phyloP scores from a whole-genome alignment of 2,329 filamentous ascomycete species.

The Rugonectria rugulosa region DNA sequence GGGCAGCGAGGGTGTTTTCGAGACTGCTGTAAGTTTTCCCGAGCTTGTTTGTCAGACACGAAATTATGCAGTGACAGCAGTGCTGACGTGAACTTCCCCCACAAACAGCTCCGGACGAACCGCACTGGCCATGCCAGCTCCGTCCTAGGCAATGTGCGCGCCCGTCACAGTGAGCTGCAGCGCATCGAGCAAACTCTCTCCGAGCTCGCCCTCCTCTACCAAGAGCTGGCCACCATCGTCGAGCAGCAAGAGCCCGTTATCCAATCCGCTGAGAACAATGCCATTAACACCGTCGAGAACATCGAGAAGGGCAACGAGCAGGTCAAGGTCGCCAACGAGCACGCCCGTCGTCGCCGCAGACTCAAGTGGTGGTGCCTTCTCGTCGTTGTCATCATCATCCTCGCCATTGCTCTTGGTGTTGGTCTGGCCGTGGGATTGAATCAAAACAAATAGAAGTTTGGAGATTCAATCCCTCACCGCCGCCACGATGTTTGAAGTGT shows the following conservation, averaged over 20 bases:
- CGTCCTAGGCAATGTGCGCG: constrained; percentile 79
- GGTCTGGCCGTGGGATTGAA: constrained; percentile 58
- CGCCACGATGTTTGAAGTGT: constrained; percentile 22
- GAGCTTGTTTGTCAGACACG: constrained; percentile 1
- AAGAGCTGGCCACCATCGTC: constrained; percentile 77
- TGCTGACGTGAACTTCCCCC: constrained; percentile 23
- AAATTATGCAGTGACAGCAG: no score
- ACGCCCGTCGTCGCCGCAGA: constrained; percentile 72
- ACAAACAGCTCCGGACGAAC: constrained; percentile 72
- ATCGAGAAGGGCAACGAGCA: constrained; percentile 74
- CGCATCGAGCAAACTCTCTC: constrained; percentile 78
- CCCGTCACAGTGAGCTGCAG: constrained; percentile 83
- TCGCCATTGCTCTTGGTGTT: constrained; percentile 63
- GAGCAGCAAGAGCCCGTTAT: constrained; percentile 75
- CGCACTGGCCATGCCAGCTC: constrained; percentile 76
- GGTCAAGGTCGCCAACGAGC: constrained; percentile 71
- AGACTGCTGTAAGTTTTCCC: constrained; percentile 73
- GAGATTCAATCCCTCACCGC: constrained; percentile 6
- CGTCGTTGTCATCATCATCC: constrained; percentile 65
- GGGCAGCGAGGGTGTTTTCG: constrained; percentile 82
- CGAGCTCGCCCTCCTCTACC: constrained; percentile 75
- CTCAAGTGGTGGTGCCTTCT: constrained; percentile 84
- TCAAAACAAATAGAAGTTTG: constrained; percentile 30
- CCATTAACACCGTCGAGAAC: constrained; percentile 70
- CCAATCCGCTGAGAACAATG: constrained; percentile 68